Conservation (phyloP, 2,329 filamentous ascomycete species). For the Biscogniauxia mediterranea region DNA sequence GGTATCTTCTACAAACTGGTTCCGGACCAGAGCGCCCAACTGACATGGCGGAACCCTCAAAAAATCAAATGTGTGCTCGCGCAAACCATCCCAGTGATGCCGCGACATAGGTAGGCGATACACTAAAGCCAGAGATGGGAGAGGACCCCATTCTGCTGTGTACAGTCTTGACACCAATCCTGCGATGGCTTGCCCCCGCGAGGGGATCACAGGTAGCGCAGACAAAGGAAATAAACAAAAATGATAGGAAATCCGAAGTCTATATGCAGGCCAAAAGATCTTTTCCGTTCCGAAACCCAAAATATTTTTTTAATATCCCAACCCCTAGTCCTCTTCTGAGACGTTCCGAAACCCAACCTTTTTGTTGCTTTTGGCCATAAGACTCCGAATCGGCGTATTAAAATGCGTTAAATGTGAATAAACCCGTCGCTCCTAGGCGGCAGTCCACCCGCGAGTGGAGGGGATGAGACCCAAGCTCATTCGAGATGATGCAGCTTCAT, state of each 20-base stretch:
- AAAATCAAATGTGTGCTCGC: conserved; percentile 18
- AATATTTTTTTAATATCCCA: conserved; percentile 28
- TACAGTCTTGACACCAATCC: conserved; percentile 26
- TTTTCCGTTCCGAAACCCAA: conserved; percentile 31
- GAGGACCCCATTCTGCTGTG: conserved; percentile 23
- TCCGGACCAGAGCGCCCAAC: conserved; percentile 33
- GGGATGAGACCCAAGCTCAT: background rate
- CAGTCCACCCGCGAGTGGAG: background rate
- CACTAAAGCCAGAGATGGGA: conserved; percentile 13
- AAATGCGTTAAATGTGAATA: conserved; percentile 1
- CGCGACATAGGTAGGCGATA: conserved; percentile 23
- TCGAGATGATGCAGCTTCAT: background rate
- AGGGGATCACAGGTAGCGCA: conserved; percentile 18
- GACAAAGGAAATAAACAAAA: conserved; percentile 26
- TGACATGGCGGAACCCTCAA: conserved; percentile 28
- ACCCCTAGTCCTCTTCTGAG: conserved; percentile 22
- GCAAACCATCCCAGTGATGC: conserved; percentile 24
- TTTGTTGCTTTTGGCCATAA: conserved; percentile 17
- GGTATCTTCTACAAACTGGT: conserved; percentile 38
- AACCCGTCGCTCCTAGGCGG: background rate
- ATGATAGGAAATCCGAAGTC: conserved; percentile 26
- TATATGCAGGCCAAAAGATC: conserved; percentile 33
- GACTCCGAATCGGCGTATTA: conserved; percentile 5
- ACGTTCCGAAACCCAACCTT: conserved; percentile 14
- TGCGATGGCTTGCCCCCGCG: conserved; percentile 21